Evolutionary conservation across 352 stramenopile genomes (phyloP).

Genomic region (Phytopythium delawarense): DNA sequence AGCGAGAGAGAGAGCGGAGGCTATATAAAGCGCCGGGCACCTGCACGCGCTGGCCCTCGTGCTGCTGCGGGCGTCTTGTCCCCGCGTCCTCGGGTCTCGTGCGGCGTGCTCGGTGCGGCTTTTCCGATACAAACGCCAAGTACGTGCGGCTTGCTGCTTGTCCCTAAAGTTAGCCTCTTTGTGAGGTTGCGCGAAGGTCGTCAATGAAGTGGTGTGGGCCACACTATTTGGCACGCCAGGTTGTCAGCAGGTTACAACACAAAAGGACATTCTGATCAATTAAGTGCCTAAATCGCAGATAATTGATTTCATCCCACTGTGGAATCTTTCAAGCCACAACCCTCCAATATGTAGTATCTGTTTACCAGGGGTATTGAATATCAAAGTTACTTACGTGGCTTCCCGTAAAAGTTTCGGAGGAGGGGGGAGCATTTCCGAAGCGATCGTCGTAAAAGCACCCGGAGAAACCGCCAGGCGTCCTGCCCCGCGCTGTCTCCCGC

Average conservation of each 20-base stretch:
- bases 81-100: neutral
- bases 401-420: no score
- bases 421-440: no score
- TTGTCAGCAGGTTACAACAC: neutral
- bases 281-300: no score
- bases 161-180: neutral
- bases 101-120: neutral
- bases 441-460: neutral
- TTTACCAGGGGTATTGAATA: no score
- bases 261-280: no score
- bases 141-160: neutral
- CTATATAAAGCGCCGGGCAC: neutral
- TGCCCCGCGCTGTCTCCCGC: neutral
- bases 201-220: neutral
- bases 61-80: neutral
- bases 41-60: neutral
- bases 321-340: no score
- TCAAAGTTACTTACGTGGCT: no score
- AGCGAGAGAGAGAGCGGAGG: neutral
- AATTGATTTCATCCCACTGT: no score
- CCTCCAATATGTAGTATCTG: no score
- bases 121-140: neutral
- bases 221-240: no score
- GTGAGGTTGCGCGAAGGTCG: constrained; percentile 1
- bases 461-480: neutral